Evolutionary conservation across 176 grass and related monocot species (phyloP), one percentile per base, ranked within the genome.

Genomic region (Puya raimondii): DNA sequence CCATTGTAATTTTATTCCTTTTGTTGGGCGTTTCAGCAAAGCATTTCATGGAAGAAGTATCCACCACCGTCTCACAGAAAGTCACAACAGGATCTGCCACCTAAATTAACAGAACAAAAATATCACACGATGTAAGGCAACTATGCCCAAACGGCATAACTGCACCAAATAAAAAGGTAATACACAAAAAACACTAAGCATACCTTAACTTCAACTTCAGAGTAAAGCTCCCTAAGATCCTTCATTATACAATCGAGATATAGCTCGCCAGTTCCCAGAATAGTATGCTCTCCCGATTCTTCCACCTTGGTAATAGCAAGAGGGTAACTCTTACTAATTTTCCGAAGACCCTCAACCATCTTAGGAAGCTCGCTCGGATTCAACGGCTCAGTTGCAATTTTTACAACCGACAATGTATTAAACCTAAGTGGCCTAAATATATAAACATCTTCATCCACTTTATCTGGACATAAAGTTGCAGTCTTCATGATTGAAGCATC

Each of bases 211-310:
- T 99, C 94, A 53, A 99, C 94, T 78, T 99, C 94, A 58, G 94
- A 99, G 72, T 99, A 93, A 76, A 99, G 84, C 78, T 99, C 94
- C 83, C 94, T 90, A 9, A 93, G 81, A 71, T 99, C 94, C 82
- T 93, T 99, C 94, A 93, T 99, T 67, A 99, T 99, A 69, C 84
- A 99, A 91, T 99, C 94, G 22, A 99, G 83, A 88, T 99, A 99
- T 48, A 93, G 69, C 73, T 99, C 89, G 33, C 94, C 94, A 23
- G 86, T 99, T 29, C 89, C 94, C 50, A 99, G 77, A 11, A 99
- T 99, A 69, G 87, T 93, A 79, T 99, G 94, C 65, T 99, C 94
- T 56, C 94, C 94, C 47, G 89, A 93, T 72, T 99, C 94, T 76
- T 99, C 94, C 56, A 99, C 94, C 72, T 93, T 99, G 12, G 94